Evolutionary conservation across 1,284 basidiomycete genomes (phyloP), one percentile per base, ranked within the genome.

Genomic region (Exobasidium cylindrosporum): DNA sequence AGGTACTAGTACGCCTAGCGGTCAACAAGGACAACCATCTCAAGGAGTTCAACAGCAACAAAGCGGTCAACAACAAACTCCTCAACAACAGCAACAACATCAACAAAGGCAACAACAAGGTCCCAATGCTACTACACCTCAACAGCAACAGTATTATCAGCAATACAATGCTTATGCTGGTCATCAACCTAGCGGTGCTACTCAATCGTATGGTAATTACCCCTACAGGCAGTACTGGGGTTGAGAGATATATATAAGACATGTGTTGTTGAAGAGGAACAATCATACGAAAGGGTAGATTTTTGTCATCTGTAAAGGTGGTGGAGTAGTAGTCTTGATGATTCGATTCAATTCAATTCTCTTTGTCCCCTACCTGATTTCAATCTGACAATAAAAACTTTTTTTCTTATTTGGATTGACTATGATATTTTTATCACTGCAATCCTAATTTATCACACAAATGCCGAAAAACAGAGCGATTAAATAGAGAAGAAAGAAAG

Each of bases 221-320:
- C 71, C 65, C 43, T 72, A 70, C 56, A 72, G 65, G 61, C 66
- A 72, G 62, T 78, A 77, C 70, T 77, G 76, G 74, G 76, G 73
- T 24, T 52, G 61, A 43, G 17, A 7, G n/a, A n/a, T n/a, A n/a
- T n/a, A n/a, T n/a, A n/a, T n/a, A n/a, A n/a, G n/a, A n/a, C n/a
- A n/a, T n/a, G n/a, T n/a, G n/a, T n/a, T n/a, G n/a, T n/a, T 57
- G 23, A 61, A 24, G 56, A 45, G 43, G 43, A 2, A 4, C 17
- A 45, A 45, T 14, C 4, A 45, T 3, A 2, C 17, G 43, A 45
- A 4, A 45, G 17, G 43, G 3, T 45, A n/a, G n/a, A n/a, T n/a
- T n/a, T n/a, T n/a, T n/a, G n/a, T n/a, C n/a, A n/a, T n/a, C n/a
- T n/a, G n/a, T n/a, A n/a, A n/a, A n/a, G n/a, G n/a, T n/a, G n/a